Base-by-base conservation (phyloP, 1,284 basidiomycete genomes). In the Fomitopsis pinicola region DNA sequence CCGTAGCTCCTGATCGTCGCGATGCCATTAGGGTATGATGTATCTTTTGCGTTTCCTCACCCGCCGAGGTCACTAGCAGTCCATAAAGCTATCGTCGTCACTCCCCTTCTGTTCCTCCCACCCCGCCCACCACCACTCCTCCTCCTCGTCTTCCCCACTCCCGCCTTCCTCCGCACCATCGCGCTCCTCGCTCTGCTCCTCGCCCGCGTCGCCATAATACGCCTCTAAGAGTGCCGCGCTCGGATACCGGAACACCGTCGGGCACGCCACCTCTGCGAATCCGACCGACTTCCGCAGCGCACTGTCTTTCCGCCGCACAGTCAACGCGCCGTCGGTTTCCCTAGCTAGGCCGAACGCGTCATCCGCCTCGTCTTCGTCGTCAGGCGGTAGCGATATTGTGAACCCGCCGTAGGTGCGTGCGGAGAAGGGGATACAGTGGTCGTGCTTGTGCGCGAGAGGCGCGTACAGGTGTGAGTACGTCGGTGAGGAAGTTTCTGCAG, bases 121-220 rank as follows among this genome's bases (percentile, higher is more conserved):
- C 3, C 68, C 68, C 10, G 62, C 64, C 67, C 66, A 67, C 67
- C 66, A 70, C 68, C 67, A 68, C 55, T 67, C 65, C 33, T 59
- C 62, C 9, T 61, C 61, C 1, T 59, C 59, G 33, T 63, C 42
- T n/a, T 54, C 56, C 33, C 17, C 14, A 15, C 30, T 33, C 30
- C 30, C 30, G 30, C 30, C 30, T 33, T 33, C 30, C 30, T 33
- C 30, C 30, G 30, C 8, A 22, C 22, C 22, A 22, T 60, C 60
- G 26, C 22, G 55, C 17, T 56, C 56, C 35, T 52, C 55, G 15
- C 15, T 44, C 58, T 50, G 52, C 50, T 55, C 57, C 48, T 57
- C 62, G 42, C 46, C 33, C 28, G 53, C 58, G 30, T 63, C 64
- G 5, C 59, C 64, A 30, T 46, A 42, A 42, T 64, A 64, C 42